Conservation (phyloP, 768 basidiomycete genomes). For the Phanerochaete sordida region DNA sequence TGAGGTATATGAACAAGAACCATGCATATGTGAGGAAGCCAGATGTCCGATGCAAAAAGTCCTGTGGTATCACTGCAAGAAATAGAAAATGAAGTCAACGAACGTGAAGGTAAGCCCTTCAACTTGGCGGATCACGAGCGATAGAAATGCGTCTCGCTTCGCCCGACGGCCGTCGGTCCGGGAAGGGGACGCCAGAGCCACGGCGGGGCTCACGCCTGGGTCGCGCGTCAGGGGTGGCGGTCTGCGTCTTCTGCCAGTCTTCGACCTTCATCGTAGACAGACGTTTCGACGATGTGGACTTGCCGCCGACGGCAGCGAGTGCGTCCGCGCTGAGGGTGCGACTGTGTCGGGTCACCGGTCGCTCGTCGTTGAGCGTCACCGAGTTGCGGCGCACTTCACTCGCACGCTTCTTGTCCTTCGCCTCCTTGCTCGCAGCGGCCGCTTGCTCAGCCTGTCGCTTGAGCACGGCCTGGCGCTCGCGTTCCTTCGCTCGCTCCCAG, state of each 20-base stretch:
- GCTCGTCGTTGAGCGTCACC: slow-evolving; percentile 9
- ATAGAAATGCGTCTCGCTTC: slow-evolving; percentile 29
- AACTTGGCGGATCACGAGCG: slow-evolving; percentile 33
- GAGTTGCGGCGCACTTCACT: slow-evolving; percentile 8
- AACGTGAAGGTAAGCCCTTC: background rate
- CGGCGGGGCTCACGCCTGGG: slow-evolving; percentile 30
- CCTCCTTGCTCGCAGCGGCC: slow-evolving; percentile 34
- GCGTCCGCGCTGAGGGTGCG: slow-evolving; percentile 62
- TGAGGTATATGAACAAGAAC: background rate
- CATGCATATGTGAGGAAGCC: background rate
- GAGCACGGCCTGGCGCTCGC: slow-evolving; percentile 72
- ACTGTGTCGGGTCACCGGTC: slow-evolving; percentile 28
- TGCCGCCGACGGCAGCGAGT: slow-evolving; percentile 40
- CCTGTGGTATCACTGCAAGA: slow-evolving; percentile 1
- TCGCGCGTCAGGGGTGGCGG: slow-evolving; percentile 21
- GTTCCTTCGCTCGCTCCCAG: slow-evolving; percentile 76
- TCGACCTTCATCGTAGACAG: slow-evolving; percentile 78
- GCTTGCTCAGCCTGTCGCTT: slow-evolving; percentile 71
- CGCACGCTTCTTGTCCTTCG: slow-evolving; percentile 37
- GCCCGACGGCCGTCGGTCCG: slow-evolving; percentile 30
- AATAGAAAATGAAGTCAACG: background rate
- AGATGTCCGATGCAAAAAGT: background rate
- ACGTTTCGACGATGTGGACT: slow-evolving; percentile 48
- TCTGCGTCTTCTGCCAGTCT: slow-evolving; percentile 79
- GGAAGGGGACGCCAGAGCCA: slow-evolving; percentile 53